Base-by-base conservation (phyloP, 441 rosid genomes). In the Eruca vesicaria region DNA sequence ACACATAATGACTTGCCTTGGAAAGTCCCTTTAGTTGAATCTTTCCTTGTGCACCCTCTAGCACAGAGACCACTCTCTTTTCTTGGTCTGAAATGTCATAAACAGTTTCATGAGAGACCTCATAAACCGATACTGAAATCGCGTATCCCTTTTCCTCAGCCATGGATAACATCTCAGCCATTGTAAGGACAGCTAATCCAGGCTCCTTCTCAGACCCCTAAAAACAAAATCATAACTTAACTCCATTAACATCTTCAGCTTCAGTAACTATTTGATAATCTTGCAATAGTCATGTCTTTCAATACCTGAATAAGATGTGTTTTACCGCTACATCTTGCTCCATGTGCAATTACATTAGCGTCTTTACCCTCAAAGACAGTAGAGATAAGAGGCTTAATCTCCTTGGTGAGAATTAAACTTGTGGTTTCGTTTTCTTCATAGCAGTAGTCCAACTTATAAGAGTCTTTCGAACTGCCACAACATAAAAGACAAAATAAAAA, bases 11-110 rank as follows among this genome's bases (percentile, higher is more conserved):
- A 73, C 88, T 76, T 81, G 74, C 98, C 87, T 90, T 85, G 58
- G 94, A 92, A 72, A 92, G 96, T 31, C 96, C 93, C 78, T 86
- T 88, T 1, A 87, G 84, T 71, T 85, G 93, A 56, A 86, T 75
- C 74, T 77, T 87, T 23, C 96, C 90, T 55, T 81, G 79, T 33
- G 84, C 86, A 70, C 83, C 84, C 78, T 83, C 84, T 36, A 81
- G 50, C n/a, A 85, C 80, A 3, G 65, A 21, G 45, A 89, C 86
- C 70, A 78, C 76, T 57, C 78, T 67, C 64, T 83, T 85, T 15
- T 85, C 82, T 18, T 82, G 81, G 81, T 71, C 77, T 58, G 87
- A 78, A 23, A 89, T 72, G 75, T 90, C 97, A 65, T 69, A 74
- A 43, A 84, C 88, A 21, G 62, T 82, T 35, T 86, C 94, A 28